phyloP scores from a whole-genome alignment of 768 basidiomycete genomes.

The Russula abietina region DNA sequence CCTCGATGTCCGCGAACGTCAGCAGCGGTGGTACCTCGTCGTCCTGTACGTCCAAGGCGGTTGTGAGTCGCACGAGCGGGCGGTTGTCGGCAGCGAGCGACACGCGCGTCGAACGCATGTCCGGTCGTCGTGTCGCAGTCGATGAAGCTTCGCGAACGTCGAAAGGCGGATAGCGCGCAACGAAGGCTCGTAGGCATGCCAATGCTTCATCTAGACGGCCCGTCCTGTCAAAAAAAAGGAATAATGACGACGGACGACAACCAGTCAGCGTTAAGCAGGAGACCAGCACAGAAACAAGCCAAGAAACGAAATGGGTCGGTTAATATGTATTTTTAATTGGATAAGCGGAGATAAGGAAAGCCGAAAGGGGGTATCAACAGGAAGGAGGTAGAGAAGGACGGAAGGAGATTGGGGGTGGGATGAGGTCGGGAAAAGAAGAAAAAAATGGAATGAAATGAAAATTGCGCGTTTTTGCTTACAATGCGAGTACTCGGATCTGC shows the following conservation, averaged over 20 bases:
- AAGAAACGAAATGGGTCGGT: background rate
- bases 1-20: slow-evolving; percentile 68
- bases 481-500: slow-evolving; percentile 56
- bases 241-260: background rate
- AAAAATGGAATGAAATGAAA: background rate
- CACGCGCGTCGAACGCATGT: slow-evolving; percentile 44
- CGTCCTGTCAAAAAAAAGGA: slow-evolving; percentile 34
- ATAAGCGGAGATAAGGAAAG: background rate
- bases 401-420: slow-evolving; percentile 1
- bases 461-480: slow-evolving; percentile 38
- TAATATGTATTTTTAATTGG: background rate
- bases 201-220: slow-evolving; percentile 49
- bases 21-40: slow-evolving; percentile 76
- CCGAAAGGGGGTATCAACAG: background rate
- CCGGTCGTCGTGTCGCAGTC: background rate
- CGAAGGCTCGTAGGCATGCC: slow-evolving; percentile 54
- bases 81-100: slow-evolving; percentile 52
- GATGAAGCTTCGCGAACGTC: slow-evolving; percentile 37
- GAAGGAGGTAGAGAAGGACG: background rate
- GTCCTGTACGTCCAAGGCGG: slow-evolving; percentile 56
- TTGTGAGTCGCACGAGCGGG: slow-evolving; percentile 68
- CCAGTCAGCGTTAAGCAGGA: background rate
- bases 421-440: slow-evolving; percentile 3
- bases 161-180: slow-evolving; percentile 55
- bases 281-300: background rate